These are phyloP conservation scores for Phytophthora foliorum DNA, from an alignment of 352 stramenopile species.

Conservation along the genomic window DNA sequence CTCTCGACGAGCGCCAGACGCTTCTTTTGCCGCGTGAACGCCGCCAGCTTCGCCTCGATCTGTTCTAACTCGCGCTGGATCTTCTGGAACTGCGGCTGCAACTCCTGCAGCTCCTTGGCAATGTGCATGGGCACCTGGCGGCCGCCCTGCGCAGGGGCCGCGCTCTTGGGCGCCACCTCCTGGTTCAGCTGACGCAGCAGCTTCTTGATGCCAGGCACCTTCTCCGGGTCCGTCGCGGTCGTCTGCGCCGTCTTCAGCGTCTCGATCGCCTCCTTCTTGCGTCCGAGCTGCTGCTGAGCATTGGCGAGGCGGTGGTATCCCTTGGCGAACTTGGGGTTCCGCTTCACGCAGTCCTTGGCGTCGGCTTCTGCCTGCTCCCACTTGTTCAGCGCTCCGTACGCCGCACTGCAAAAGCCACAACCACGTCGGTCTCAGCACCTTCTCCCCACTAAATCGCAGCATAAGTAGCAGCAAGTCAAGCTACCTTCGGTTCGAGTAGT, in stretches of 20 bases:
- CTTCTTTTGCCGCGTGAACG: constrained; percentile 78
- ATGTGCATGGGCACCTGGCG: constrained; percentile 68
- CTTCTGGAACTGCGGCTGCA: constrained; percentile 83
- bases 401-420: constrained; percentile 50
- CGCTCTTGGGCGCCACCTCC: constrained; percentile 42
- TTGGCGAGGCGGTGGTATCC: constrained; percentile 85
- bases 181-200: constrained; percentile 76
- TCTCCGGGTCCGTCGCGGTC: constrained; percentile 47
- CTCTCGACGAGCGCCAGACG: constrained; percentile 74
- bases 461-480: background rate
- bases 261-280: constrained; percentile 72
- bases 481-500: constrained; percentile 88
- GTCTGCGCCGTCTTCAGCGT: constrained; percentile 59
- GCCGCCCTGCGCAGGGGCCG: constrained; percentile 13
- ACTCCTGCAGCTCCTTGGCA: constrained; percentile 82
- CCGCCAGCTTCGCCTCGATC: constrained; percentile 76
- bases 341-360: constrained; percentile 77
- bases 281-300: constrained; percentile 81
- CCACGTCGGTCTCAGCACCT: background rate
- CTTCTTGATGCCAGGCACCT: constrained; percentile 83
- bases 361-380: constrained; percentile 81
- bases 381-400: constrained; percentile 72
- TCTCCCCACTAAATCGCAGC: background rate
- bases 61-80: constrained; percentile 85
- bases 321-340: constrained; percentile 81